These are phyloP conservation scores for Lizonia empirigonia DNA, from an alignment of 2,329 filamentous ascomycete species.

Conservation along the genomic window DNA sequence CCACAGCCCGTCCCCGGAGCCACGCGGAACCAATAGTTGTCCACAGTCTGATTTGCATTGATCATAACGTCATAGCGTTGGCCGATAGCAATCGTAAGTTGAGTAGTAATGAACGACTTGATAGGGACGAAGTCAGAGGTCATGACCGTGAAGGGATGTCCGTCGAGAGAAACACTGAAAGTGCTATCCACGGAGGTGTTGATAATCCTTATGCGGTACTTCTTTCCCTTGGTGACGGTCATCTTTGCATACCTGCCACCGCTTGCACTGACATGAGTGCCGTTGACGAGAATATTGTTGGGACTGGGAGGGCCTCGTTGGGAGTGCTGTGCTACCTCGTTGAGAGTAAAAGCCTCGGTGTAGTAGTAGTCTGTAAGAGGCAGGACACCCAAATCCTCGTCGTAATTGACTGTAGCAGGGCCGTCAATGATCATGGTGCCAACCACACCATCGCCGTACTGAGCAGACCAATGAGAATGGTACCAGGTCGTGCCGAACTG, in stretches of 20 bases:
- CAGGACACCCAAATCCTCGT: conserved; percentile 66
- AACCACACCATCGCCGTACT: conserved; percentile 52
- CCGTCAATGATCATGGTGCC: conserved; percentile 51
- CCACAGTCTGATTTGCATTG: conserved; percentile 51
- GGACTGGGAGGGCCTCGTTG: conserved; percentile 41
- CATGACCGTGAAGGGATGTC: conserved; percentile 52
- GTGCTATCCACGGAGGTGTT: conserved; percentile 54
- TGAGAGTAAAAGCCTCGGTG: conserved; percentile 38
- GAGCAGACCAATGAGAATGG: conserved; percentile 51
- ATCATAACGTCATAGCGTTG: conserved; percentile 57
- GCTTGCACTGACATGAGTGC: conserved; percentile 58
- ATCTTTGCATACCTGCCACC: conserved; percentile 46
- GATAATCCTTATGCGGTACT: conserved; percentile 64
- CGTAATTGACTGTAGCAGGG: conserved; percentile 53
- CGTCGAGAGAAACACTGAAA: conserved; percentile 46
- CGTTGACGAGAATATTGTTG: conserved; percentile 60
- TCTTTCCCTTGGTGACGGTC: conserved; percentile 51
- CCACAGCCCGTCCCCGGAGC: conserved; percentile 42
- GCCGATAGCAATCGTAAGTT: conserved; percentile 43
- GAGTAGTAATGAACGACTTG: conserved; percentile 45
- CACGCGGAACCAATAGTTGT: conserved; percentile 56
- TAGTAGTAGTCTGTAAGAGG: conserved; percentile 69
- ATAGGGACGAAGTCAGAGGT: conserved; percentile 52
- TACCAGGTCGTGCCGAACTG: conserved; percentile 55
- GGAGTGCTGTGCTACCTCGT: conserved; percentile 41